Evolutionary conservation across 2,329 filamentous ascomycete species (phyloP), one percentile per base, ranked within the genome.

Genomic region (Colletotrichum neosansevieriae): DNA sequence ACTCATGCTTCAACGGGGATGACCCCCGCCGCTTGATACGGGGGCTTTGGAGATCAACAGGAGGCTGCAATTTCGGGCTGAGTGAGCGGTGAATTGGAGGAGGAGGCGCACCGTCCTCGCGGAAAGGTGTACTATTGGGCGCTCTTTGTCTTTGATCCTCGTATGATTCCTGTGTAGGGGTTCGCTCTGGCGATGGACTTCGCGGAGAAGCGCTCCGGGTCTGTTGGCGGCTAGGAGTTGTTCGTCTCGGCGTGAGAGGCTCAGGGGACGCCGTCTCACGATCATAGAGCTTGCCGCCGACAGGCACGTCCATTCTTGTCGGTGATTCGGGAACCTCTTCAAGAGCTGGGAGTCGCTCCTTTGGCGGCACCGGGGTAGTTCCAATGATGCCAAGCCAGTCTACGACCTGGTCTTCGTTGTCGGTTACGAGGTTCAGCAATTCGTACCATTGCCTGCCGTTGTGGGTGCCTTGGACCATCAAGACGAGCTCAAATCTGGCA

Each of bases 1-100:
- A 99, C 80, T 99, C 95, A 76, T 98, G 95, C 81, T 99, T 99
- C 57, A 99, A 84, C 0, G 96, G 96, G 1, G 96, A 99, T 0
- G 96, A 98, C 1, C 90, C 92, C 17, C 94, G 89, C 50, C 94
- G 89, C 75, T 91, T 88, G 21, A 88, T 72, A 78, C 78, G 84
- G 71, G 77, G 77, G 72, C 73, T 78, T 74, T 76, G 80, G 76
- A 73, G 78, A 73, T 82, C 90, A 75, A 75, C 83, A 75, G 77
- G 89, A 72, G 76, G 84, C 79, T 74, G 81, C 15, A 68, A 67
- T 59, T 82, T 78, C 51, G 79, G 77, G 54, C 75, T 77, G 5
- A 83, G 75, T 9, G 76, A 85, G 45, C 86, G 82, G 73, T 88
- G 86, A 19, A 82, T 81, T 1, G 86, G 87, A 6, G 85, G 86